A percentile compares a stretch with the other conserved stretches of the same genome.
Evolutionary conservation across 345 rosid genomes (phyloP).

Genomic region (Anacardium occidentale): DNA sequence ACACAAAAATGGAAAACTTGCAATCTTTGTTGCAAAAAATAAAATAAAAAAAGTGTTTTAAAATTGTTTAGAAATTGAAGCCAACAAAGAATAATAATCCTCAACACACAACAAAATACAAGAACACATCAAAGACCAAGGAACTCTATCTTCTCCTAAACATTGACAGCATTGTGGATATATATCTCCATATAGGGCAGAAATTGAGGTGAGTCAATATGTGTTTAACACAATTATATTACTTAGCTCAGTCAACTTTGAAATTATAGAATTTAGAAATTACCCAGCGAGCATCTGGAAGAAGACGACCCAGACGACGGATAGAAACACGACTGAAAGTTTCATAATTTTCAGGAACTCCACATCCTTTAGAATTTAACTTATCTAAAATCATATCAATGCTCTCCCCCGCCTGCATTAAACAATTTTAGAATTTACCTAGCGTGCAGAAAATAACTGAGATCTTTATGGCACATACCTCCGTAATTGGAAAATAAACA

Average conservation of each 20-base stretch:
- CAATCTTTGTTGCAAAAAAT: too few species aligned
- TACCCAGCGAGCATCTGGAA: slow-evolving; percentile 85
- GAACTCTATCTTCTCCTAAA: too few species aligned
- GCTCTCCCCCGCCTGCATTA: slow-evolving; percentile 64
- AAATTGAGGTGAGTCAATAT: neutral
- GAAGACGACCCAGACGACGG: slow-evolving; percentile 76
- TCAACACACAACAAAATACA: too few species aligned
- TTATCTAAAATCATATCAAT: slow-evolving; percentile 53
- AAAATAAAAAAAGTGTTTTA: too few species aligned
- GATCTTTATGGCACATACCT: slow-evolving; percentile 37
- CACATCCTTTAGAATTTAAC: slow-evolving; percentile 44
- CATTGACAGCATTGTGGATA: too few species aligned
- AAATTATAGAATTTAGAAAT: slow-evolving; percentile 19
- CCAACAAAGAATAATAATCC: too few species aligned
- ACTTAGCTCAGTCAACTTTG: neutral
- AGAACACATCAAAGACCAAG: too few species aligned
- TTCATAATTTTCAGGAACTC: slow-evolving; percentile 45
- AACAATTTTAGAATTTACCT: neutral
- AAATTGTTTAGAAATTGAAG: too few species aligned
- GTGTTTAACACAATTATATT: neutral
- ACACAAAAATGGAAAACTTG: too few species aligned
- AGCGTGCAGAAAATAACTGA: neutral
- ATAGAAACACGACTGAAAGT: slow-evolving; percentile 58
- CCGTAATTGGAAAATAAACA: slow-evolving; percentile 61
- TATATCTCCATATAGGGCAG: too few species aligned